Evolutionary conservation across 345 rosid genomes (phyloP).

Genomic region (Rubroshorea leprosula): DNA sequence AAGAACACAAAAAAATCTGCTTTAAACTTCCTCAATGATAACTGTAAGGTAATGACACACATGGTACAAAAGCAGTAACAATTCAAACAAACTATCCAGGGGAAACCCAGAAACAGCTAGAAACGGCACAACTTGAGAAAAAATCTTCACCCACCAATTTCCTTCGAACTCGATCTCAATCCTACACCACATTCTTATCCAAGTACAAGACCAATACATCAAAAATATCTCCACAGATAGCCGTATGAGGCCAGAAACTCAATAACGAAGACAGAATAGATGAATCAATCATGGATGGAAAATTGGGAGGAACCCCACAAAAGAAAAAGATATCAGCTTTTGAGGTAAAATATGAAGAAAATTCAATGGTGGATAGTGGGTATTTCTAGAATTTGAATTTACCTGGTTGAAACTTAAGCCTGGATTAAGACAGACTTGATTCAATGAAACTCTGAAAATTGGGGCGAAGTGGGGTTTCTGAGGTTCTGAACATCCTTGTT

Average conservation of each 20-base stretch:
- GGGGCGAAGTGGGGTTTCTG: background rate
- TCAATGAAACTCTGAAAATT: background rate
- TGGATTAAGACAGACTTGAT: background rate
- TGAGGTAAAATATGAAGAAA: background rate
- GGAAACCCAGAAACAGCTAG: constrained; percentile 31
- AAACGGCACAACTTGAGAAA: constrained; percentile 43
- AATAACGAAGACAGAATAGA: background rate
- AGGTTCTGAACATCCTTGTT: background rate
- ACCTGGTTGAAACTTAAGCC: background rate
- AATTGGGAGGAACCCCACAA: background rate
- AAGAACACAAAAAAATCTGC: too few relatives aligned
- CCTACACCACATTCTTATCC: constrained; percentile 45
- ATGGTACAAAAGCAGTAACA: too few relatives aligned
- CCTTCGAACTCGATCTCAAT: constrained; percentile 35
- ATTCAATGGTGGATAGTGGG: background rate
- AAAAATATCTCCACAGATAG: constrained; percentile 7
- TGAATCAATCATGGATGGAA: background rate
- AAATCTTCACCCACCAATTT: constrained; percentile 33
- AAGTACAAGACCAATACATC: constrained; percentile 16
- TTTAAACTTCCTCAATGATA: background rate
- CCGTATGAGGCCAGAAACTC: constrained; percentile 19
- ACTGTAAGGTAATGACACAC: background rate
- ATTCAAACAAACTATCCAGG: constrained; percentile 26
- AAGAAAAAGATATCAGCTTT: background rate
- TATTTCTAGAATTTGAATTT: background rate